Evolutionary conservation across 371 early-diverging fungal species (phyloP), one percentile per base, ranked within the genome.

Genomic region (Fennellomyces sp.): DNA sequence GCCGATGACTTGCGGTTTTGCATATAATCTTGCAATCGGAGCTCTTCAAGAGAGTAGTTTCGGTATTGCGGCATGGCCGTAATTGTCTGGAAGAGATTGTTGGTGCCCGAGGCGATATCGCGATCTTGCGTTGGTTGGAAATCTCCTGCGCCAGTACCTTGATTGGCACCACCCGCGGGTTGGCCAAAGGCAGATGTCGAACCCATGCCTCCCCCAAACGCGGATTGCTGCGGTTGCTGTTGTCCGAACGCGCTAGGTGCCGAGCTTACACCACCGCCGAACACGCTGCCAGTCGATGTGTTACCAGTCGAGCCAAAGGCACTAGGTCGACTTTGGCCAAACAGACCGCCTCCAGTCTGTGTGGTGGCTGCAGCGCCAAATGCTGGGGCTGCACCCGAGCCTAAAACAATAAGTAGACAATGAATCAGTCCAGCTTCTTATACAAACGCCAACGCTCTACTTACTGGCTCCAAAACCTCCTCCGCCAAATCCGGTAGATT

Each of bases 11-110:
- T 93, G 61, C 95, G 91, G 42, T 88, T 88, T 65, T 92, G 88
- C 51, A 78, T 70, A 61, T 97, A 97, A 70, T 97, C 98, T 81
- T 93, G 89, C 5, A 92, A 67, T 30, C 97, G 87, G 49, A 97
- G 87, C 74, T 97, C 98, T 86, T 97, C 97, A 31, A 89, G 81
- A 17, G 94, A 95, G 67, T 76, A 94, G 48, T 83, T 86, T 56
- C 83, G 83, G 69, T 97, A 97, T 33, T 87, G 88, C 13, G 91
- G 91, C 96, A 95, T 96, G n/a, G 94, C 92, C 26, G 89, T 83
- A 51, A 97, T 92, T 27, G 83, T 85, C 45, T 91, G 91, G 68
- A 90, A 91, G 31, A 72, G 73, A 53, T 87, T 83, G 54, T 78
- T 83, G n/a, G 80, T 68, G 25, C 82, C 84, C 7, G 82, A 78